Conservation (phyloP, 139 green algal genomes). For the Tetratostichococcus sp. region DNA sequence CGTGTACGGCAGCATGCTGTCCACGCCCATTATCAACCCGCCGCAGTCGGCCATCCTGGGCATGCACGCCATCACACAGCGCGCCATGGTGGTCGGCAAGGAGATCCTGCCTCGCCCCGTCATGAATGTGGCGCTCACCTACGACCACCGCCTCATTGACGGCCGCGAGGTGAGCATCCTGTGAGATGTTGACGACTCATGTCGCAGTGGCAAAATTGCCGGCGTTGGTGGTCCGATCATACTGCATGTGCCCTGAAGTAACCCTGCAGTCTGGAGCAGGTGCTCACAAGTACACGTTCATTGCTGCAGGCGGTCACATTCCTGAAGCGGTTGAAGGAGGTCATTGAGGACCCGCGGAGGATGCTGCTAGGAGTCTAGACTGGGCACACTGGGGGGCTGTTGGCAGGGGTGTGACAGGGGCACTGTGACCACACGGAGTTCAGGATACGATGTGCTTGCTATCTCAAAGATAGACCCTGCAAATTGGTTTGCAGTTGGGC, state of each 20-base stretch:
- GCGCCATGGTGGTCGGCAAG: slow-evolving; percentile 74
- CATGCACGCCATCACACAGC: slow-evolving; percentile 95
- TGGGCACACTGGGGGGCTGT: too few species aligned
- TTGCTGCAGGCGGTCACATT: slow-evolving; percentile 91
- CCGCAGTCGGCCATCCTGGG: slow-evolving; percentile 90
- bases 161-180: slow-evolving; percentile 61
- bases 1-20: slow-evolving; percentile 93
- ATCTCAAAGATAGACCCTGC: too few species aligned
- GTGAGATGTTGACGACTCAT: too few species aligned
- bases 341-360: slow-evolving; percentile 94
- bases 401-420: slow-evolving; percentile 5
- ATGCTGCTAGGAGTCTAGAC: too few species aligned
- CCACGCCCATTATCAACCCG: slow-evolving; percentile 99
- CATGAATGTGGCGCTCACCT: slow-evolving; percentile 99
- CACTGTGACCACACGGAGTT: too few species aligned
- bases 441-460: too few species aligned
- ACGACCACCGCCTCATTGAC: slow-evolving; percentile 99
- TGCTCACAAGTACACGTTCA: too few species aligned
- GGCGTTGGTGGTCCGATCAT: too few species aligned
- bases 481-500: too few species aligned
- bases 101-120: slow-evolving; percentile 89
- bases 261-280: too few species aligned
- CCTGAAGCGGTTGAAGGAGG: slow-evolving; percentile 95
- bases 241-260: too few species aligned
- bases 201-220: too few species aligned